Evolutionary conservation across 108 stramenopile genomes (phyloP).

Genomic region (Nitzschia sp.): DNA sequence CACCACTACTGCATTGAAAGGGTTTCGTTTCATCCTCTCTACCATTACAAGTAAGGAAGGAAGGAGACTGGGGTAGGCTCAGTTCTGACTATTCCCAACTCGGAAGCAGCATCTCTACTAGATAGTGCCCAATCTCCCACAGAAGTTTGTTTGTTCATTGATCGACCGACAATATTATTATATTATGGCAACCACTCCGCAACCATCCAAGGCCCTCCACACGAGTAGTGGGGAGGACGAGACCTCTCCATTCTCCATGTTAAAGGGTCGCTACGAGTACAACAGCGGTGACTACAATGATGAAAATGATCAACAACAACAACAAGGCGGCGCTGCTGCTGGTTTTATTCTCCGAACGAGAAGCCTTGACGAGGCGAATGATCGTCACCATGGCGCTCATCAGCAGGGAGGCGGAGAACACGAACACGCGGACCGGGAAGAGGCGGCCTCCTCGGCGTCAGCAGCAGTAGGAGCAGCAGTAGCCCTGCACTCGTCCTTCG

Average conservation of each 20-base stretch:
- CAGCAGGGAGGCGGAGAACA: neutral
- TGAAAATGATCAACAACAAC: too few species aligned
- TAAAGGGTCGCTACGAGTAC: too few species aligned
- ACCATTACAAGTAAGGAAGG: too few species aligned
- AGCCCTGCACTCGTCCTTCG: constrained; percentile 42
- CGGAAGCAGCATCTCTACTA: too few species aligned
- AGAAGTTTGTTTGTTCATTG: too few species aligned
- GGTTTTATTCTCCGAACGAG: constrained; percentile 21
- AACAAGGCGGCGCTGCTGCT: neutral
- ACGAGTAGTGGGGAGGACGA: neutral
- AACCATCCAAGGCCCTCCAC: neutral
- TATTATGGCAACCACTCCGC: constrained; percentile 14
- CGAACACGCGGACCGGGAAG: neutral
- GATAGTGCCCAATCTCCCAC: too few species aligned
- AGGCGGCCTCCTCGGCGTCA: neutral
- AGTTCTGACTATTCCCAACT: too few species aligned
- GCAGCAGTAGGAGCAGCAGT: neutral
- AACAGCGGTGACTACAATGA: too few species aligned
- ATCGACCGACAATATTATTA: neutral
- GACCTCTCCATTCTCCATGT: constrained; percentile 2
- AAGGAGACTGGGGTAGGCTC: too few species aligned
- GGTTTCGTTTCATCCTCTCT: too few species aligned
- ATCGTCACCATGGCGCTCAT: constrained; percentile 1
- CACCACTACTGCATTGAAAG: too few species aligned
- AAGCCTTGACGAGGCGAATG: constrained; percentile 24